phyloP scores from a whole-genome alignment of 257 asterid genomes.

The Euphrasia confusa region DNA sequence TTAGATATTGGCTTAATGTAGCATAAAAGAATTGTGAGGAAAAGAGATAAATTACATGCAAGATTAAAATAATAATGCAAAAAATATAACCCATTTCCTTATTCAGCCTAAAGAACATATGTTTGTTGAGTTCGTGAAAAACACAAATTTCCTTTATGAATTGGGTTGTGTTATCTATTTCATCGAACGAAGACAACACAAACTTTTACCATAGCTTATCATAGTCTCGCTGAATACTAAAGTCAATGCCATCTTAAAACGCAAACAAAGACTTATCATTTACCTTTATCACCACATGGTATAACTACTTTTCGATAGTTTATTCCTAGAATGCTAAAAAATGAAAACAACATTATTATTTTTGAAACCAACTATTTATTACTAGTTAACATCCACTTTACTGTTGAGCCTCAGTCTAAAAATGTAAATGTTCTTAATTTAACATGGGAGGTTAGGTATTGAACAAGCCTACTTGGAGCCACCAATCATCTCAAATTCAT shows the following conservation, averaged over 20 bases:
- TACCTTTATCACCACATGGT: too few relatives aligned
- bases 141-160: neutral
- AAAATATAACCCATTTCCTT: neutral
- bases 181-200: neutral
- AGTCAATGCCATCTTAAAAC: too few relatives aligned
- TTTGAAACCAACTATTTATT: neutral
- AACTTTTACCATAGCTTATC: neutral
- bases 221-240: neutral
- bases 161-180: neutral
- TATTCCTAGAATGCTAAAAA: conserved; percentile 1
- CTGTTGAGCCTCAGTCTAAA: neutral
- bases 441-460: conserved; percentile 2
- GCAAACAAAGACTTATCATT: too few relatives aligned
- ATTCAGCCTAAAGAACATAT: neutral
- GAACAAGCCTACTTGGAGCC: conserved; percentile 1
- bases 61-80: neutral
- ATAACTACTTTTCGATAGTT: too few relatives aligned
- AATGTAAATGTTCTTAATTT: neutral
- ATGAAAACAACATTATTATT: neutral
- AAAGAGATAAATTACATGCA: neutral
- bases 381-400: neutral
- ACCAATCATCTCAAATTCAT: conserved; percentile 3
- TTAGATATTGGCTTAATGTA: neutral
- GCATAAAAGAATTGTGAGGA: neutral
- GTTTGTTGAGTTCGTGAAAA: conserved; percentile 9